Evolutionary conservation across 2,329 filamentous ascomycete species (phyloP), one percentile per base, ranked within the genome.

Genomic region (Cladophialophora immunda): DNA sequence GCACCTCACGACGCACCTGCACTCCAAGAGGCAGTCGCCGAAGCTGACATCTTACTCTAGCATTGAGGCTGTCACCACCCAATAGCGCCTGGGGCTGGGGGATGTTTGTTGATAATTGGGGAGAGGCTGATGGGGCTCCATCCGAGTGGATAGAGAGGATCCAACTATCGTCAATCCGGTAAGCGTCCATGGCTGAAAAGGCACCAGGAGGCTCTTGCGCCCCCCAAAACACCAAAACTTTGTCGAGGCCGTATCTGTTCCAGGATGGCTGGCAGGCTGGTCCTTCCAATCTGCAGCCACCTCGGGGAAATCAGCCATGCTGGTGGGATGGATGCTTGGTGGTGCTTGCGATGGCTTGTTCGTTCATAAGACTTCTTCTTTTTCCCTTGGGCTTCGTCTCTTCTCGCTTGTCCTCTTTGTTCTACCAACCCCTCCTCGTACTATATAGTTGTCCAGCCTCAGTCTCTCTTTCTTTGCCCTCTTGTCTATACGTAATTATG

Each of bases 211-310:
- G 66, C 66, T 68, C 62, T 62, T 45, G 63, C 66, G 62, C 36
- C 54, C 62, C 66, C 58, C 41, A 68, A 64, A 50, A 47, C 50
- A 52, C 54, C 53, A 38, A 61, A 64, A 58, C n/a, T 41, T 53
- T 60, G 57, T 64, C 52, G 60, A 57, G 8, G 56, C 47, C 27
- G 57, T 45, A 64, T 61, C 30, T 54, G 36, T 65, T 56, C 62
- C 54, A 65, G 66, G 66, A 68, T 68, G 66, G 66, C 66, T 65
- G 66, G 66, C 59, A 63, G 47, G 58, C 60, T 47, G 41, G 64
- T 50, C 65, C 52, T 52, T 41, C 57, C 63, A 66, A 66, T 66
- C 58, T 66, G 58, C 50, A 62, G 50, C 59, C 59, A 55, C 52
- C 15, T 62, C 47, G 50, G 59, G 59, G 59, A 62, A 62, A 62